Evolutionary conservation across 2,329 filamentous ascomycete genomes (phyloP), one percentile per base, ranked within the genome.

Genomic region (Aspergillus calidoustus): DNA sequence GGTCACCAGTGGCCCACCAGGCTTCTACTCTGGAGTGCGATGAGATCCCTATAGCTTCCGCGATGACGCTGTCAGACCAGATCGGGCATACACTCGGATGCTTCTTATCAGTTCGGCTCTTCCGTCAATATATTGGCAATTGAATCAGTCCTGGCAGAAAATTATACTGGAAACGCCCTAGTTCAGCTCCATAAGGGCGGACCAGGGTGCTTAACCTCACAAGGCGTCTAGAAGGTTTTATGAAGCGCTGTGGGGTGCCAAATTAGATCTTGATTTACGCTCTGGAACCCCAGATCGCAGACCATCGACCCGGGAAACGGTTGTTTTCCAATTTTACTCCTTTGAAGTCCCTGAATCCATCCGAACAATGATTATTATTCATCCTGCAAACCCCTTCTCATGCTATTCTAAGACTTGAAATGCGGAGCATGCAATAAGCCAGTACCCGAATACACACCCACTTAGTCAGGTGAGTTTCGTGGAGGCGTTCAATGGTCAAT

Each of bases 1-100:
- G 11, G 34, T 41, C 34, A 41, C 52, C 57, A 64, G 57, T 62
- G 57, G 67, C 51, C 55, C 59, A 54, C 60, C 50, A 54, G 62
- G 53, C 56, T 63, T 60, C 60, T 41, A 4, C 11, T 15, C 60
- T 65, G 57, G 59, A 59, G 54, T 61, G 51, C 53, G 54, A 59
- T 25, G 46, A 28, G 38, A 60, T 61, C 52, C 11, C 28, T 25
- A 8, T 55, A 49, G 25, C 50, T 54, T 54, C 60, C 60, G 61
- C 58, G n/a, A 48, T 43, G 49, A 60, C 43, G 52, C 50, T 59
- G 60, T 55, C 60, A 60, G 60, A 51, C 41, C 51, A 47, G 44
- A 54, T 54, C 34, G 47, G 48, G 44, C 31, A 55, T 60, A 38
- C 3, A 3, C 23, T 31, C 15, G 25, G 11, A 15, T 25, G 38